phyloP scores from a whole-genome alignment of 2,329 filamentous ascomycete genomes.

The Boeremia lycopersici region DNA sequence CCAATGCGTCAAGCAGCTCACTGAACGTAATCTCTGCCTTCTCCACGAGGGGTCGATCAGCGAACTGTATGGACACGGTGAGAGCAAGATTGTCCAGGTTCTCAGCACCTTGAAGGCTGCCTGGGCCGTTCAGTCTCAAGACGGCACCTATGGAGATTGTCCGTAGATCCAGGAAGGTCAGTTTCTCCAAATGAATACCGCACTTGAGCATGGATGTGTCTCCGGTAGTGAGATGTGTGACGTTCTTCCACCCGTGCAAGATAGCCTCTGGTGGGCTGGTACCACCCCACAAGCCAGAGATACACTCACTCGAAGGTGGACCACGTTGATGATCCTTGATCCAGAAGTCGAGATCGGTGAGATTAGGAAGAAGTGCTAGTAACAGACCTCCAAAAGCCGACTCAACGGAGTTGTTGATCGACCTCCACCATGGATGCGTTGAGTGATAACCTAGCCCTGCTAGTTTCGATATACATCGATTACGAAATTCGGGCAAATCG shows the following conservation, averaged over 20 bases:
- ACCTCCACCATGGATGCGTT: slow-evolving; percentile 24
- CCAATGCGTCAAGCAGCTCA: slow-evolving; percentile 28
- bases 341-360: slow-evolving; percentile 25
- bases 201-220: slow-evolving; percentile 26
- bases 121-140: slow-evolving; percentile 29
- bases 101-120: slow-evolving; percentile 25
- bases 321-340: slow-evolving; percentile 27
- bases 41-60: slow-evolving; percentile 19
- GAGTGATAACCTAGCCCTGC: slow-evolving; percentile 16
- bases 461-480: slow-evolving; percentile 16
- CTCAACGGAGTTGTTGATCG: slow-evolving; percentile 30
- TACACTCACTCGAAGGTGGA: slow-evolving; percentile 25
- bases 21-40: slow-evolving; percentile 24
- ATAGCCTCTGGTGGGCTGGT: slow-evolving; percentile 14
- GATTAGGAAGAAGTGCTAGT: slow-evolving; percentile 26
- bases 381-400: slow-evolving; percentile 31
- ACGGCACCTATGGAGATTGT: slow-evolving; percentile 24
- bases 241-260: slow-evolving; percentile 9
- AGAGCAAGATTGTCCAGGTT: slow-evolving; percentile 21
- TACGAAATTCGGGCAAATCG: slow-evolving; percentile 18
- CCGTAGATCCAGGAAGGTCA: slow-evolving; percentile 22
- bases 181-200: slow-evolving; percentile 18
- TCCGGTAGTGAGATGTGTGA: slow-evolving; percentile 21
- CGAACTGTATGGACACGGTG: slow-evolving; percentile 25
- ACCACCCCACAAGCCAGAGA: slow-evolving; percentile 28